A percentile compares a stretch with the other conserved stretches of the same genome.
These are phyloP conservation scores for Anthracocystis walkeri DNA, from an alignment of 1,284 basidiomycete species.

Conservation along the genomic window DNA sequence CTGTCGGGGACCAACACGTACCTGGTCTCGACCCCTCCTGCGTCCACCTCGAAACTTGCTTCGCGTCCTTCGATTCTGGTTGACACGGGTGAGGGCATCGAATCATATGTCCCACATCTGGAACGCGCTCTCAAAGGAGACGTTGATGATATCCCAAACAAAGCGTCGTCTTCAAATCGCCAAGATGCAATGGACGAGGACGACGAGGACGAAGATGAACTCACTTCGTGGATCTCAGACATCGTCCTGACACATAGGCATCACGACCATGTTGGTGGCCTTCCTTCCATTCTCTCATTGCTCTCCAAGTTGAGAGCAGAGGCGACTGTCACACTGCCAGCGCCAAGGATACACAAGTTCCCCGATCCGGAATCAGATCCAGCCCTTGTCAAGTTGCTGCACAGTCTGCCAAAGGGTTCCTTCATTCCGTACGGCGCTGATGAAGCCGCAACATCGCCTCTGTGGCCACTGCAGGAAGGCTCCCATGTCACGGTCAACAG, in stretches of 20 bases:
- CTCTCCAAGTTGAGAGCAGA: slow-evolving; percentile 72
- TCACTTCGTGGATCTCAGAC: slow-evolving; percentile 70
- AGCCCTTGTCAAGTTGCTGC: slow-evolving; percentile 86
- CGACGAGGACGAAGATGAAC: slow-evolving; percentile 38
- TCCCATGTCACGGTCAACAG: slow-evolving; percentile 30
- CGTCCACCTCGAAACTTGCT: slow-evolving; percentile 59
- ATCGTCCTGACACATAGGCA: slow-evolving; percentile 93
- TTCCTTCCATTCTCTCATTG: slow-evolving; percentile 79
- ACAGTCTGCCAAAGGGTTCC: slow-evolving; percentile 82
- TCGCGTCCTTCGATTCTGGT: slow-evolving; percentile 80
- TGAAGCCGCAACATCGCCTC: slow-evolving; percentile 17
- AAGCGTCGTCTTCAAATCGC: background rate
- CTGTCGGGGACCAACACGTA: slow-evolving; percentile 93
- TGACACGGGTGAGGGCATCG: slow-evolving; percentile 86
- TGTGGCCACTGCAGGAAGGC: slow-evolving; percentile 42
- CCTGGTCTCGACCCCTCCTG: slow-evolving; percentile 75
- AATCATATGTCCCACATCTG: slow-evolving; percentile 78
- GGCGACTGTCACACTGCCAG: slow-evolving; percentile 52
- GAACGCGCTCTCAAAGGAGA: slow-evolving; percentile 73
- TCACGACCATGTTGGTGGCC: slow-evolving; percentile 84
- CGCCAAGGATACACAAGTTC: slow-evolving; percentile 72
- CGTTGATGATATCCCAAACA: slow-evolving; percentile 15
- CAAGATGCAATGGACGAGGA: slow-evolving; percentile 28
- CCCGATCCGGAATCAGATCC: slow-evolving; percentile 70
- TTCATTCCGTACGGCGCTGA: slow-evolving; percentile 74